Conservation (phyloP, 495 filamentous ascomycete species). For the Daldinia loculata region DNA sequence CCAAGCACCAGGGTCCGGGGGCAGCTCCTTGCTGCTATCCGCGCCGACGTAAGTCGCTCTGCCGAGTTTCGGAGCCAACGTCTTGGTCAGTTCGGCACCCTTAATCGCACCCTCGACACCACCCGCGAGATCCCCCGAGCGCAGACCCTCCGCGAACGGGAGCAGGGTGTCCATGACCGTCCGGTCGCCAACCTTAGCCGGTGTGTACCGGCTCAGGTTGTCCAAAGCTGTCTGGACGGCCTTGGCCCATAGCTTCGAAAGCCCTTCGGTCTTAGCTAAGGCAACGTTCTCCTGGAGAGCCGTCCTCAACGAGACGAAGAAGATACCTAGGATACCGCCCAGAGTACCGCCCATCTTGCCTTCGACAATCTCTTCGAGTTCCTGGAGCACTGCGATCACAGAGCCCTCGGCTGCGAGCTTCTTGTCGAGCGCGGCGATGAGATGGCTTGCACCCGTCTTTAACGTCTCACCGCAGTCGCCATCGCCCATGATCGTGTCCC, state of each 20-base stretch:
- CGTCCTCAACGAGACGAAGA: conserved; percentile 64
- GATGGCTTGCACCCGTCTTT: conserved; percentile 54
- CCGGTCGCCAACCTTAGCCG: conserved; percentile 58
- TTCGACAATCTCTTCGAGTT: conserved; percentile 65
- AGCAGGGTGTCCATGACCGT: conserved; percentile 69
- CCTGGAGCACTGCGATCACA: conserved; percentile 60
- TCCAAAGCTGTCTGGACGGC: conserved; percentile 50
- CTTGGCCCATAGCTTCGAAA: conserved; percentile 50
- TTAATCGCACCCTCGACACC: conserved; percentile 61
- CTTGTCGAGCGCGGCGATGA: conserved; percentile 53
- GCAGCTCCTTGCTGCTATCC: conserved; percentile 54
- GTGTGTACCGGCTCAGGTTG: conserved; percentile 58
- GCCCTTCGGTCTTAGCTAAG: conserved; percentile 40
- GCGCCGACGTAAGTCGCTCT: conserved; percentile 68
- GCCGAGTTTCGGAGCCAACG: conserved; percentile 64
- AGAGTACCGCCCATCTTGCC: conserved; percentile 68
- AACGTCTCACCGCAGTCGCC: conserved; percentile 71
- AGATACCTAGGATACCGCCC: conserved; percentile 67
- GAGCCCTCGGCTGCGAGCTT: conserved; percentile 53
- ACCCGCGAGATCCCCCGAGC: conserved; percentile 54
- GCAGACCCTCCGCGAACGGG: conserved; percentile 62
- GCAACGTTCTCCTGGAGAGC: conserved; percentile 54
- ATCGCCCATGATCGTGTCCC: conserved; percentile 72
- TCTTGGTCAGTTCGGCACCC: conserved; percentile 63
- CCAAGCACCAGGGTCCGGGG: conserved; percentile 70